These are phyloP conservation scores for Trichothecium sympodiale DNA, from an alignment of 2,329 filamentous ascomycete species.

Conservation along the genomic window DNA sequence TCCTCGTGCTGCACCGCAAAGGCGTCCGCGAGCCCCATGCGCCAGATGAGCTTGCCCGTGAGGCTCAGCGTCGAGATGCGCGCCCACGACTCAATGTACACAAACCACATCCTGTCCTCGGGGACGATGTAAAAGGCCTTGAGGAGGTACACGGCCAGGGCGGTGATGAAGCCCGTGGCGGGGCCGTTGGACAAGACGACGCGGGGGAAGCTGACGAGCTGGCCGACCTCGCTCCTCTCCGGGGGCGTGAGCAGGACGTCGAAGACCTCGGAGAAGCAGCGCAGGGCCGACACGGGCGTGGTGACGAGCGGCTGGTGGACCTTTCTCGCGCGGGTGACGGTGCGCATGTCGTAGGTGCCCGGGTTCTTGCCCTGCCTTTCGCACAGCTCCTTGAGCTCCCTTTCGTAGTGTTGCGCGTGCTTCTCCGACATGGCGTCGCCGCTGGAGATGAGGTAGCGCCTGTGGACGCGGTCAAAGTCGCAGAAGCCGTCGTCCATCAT, in stretches of 20 bases:
- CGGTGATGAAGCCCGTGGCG: conserved; percentile 72
- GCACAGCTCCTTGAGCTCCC: conserved; percentile 16
- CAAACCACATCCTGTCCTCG: conserved; percentile 50
- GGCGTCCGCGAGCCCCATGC: conserved; percentile 55
- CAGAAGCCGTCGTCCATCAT: conserved; percentile 57
- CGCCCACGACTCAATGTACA: conserved; percentile 92
- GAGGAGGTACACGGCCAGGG: conserved; percentile 34
- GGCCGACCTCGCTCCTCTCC: conserved; percentile 9
- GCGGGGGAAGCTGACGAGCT: conserved; percentile 45
- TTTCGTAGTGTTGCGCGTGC: conserved; percentile 49
- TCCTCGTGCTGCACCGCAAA: conserved; percentile 74
- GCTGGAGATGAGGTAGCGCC: conserved; percentile 72
- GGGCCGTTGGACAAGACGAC: conserved; percentile 82
- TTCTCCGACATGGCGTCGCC: conserved; percentile 59
- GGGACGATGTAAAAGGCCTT: conserved; percentile 34
- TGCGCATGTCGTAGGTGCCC: conserved; percentile 51
- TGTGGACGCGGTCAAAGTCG: conserved; percentile 42
- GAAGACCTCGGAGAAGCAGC: conserved; percentile 51
- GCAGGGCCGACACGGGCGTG: conserved; percentile 56
- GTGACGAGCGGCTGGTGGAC: conserved; percentile 75
- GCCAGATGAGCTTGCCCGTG: conserved; percentile 66
- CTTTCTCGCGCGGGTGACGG: conserved; percentile 63
- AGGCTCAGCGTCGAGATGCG: conserved; percentile 73
- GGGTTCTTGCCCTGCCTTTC: conserved; percentile 9
- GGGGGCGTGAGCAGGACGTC: conserved; percentile 36